Conservation (phyloP, 2,329 filamentous ascomycete genomes). For the Venturia asperata region DNA sequence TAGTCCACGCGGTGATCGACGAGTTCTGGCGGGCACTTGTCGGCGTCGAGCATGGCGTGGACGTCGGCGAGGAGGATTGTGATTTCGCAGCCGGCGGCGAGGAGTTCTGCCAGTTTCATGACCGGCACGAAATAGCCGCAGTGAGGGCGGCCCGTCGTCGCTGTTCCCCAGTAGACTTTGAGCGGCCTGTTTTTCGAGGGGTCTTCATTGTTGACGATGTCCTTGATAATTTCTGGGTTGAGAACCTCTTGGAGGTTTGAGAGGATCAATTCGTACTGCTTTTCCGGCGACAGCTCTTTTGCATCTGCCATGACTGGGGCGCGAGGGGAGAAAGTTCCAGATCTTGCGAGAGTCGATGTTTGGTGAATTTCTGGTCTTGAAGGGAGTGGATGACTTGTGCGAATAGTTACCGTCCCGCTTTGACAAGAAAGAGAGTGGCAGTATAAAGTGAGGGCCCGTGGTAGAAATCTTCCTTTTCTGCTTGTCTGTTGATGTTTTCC, state of each 20-base stretch:
- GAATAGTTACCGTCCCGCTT: not conserved
- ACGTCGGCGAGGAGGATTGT: slow-evolving; percentile 60
- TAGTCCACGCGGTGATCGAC: slow-evolving; percentile 76
- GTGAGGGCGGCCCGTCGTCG: slow-evolving; percentile 81
- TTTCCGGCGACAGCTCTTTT: not conserved
- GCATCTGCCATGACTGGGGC: not conserved
- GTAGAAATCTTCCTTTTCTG: not conserved
- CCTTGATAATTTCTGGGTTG: slow-evolving; percentile 75
- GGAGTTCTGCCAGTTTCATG: slow-evolving; percentile 83
- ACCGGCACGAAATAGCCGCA: slow-evolving; percentile 83
- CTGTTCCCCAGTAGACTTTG: slow-evolving; percentile 80
- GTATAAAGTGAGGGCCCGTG: not conserved
- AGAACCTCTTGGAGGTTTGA: slow-evolving; percentile 71
- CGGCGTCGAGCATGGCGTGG: slow-evolving; percentile 70
- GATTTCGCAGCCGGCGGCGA: slow-evolving; percentile 76
- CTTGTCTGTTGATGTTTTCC: not conserved
- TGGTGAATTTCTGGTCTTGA: too few relatives aligned
- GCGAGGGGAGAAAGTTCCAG: not conserved
- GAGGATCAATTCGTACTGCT: slow-evolving; percentile 1
- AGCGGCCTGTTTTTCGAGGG: slow-evolving; percentile 43
- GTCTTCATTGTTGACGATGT: slow-evolving; percentile 60
- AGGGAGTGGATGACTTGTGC: not conserved
- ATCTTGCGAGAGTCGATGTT: not conserved
- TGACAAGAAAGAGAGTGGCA: not conserved
- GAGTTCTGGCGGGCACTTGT: slow-evolving; percentile 82